Evolutionary conservation across 2,329 filamentous ascomycete genomes (phyloP).

Genomic region (Akanthomyces muscarius): DNA sequence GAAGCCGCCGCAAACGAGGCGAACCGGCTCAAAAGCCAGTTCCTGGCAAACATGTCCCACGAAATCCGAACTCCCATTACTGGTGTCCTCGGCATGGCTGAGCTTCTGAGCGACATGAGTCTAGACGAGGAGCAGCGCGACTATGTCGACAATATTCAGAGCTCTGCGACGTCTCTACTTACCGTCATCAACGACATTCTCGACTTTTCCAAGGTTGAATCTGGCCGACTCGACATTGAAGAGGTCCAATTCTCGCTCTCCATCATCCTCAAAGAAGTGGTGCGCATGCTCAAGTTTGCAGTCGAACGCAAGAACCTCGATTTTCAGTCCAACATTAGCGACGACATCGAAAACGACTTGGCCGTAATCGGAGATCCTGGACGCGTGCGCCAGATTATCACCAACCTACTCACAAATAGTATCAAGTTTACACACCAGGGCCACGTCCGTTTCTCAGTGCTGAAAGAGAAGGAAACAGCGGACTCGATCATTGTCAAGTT

Average conservation of each 20-base stretch:
- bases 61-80: constrained; percentile 76
- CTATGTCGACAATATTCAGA: constrained; percentile 72
- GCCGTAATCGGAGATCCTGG: constrained; percentile 85
- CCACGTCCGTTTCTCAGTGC: constrained; percentile 62
- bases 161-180: constrained; percentile 74
- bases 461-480: constrained; percentile 58
- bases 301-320: constrained; percentile 74
- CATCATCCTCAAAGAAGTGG: constrained; percentile 71
- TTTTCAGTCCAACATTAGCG: constrained; percentile 62
- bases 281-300: constrained; percentile 82
- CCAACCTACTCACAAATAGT: constrained; percentile 72
- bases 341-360: constrained; percentile 60
- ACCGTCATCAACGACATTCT: constrained; percentile 90
- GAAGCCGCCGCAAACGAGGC: constrained; percentile 77
- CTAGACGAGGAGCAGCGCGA: constrained; percentile 68
- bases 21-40: constrained; percentile 74
- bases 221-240: constrained; percentile 71
- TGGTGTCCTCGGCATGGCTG: constrained; percentile 76
- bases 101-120: constrained; percentile 65
- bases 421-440: constrained; percentile 72
- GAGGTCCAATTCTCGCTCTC: constrained; percentile 76
- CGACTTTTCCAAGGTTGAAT: constrained; percentile 84
- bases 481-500: constrained; percentile 68
- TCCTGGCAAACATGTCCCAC: constrained; percentile 78
- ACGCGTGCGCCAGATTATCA: constrained; percentile 76